phyloP scores from a whole-genome alignment of 2,329 filamentous ascomycete species.

The Alternaria longipes region DNA sequence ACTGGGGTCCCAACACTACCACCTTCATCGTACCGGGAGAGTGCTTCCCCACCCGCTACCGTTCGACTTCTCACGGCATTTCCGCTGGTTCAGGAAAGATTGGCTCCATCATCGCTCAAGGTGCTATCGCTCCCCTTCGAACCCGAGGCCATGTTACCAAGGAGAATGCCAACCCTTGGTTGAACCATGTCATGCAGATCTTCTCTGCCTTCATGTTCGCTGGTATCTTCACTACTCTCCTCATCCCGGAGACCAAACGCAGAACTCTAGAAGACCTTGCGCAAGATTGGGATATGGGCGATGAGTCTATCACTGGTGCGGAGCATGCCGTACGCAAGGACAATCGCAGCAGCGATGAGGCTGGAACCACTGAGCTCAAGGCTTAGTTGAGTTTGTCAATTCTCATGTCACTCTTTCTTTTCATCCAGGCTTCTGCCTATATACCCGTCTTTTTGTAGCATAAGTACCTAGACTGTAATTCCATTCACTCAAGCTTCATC shows the following conservation, averaged over 20 bases:
- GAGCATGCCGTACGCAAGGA: slow-evolving; percentile 30
- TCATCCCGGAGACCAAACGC: slow-evolving; percentile 81
- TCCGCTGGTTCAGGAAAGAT: slow-evolving; percentile 60
- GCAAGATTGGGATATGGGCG: slow-evolving; percentile 47
- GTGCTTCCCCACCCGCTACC: slow-evolving; percentile 61
- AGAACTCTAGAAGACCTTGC: slow-evolving; percentile 77
- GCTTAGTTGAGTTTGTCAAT: neutral
- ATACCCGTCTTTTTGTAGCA: slow-evolving; percentile 1
- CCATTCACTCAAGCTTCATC: neutral
- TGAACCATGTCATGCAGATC: slow-evolving; percentile 78
- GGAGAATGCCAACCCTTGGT: slow-evolving; percentile 65
- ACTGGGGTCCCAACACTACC: slow-evolving; percentile 60
- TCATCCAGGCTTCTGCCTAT: neutral
- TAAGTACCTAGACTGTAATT: slow-evolving; percentile 1
- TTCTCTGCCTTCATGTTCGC: slow-evolving; percentile 83
- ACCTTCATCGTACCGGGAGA: slow-evolving; percentile 63
- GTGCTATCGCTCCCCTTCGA: slow-evolving; percentile 57
- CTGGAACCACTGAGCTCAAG: slow-evolving; percentile 16
- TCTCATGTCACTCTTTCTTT: neutral
- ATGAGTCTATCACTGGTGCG: slow-evolving; percentile 43
- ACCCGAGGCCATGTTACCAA: slow-evolving; percentile 59
- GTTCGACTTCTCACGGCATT: slow-evolving; percentile 60
- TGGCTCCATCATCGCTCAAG: slow-evolving; percentile 61
- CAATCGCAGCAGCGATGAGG: slow-evolving; percentile 32
- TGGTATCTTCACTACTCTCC: slow-evolving; percentile 71